Evolutionary conservation across 192 early-diverging fungal genomes (phyloP), one percentile per base, ranked within the genome.

Genomic region (Coemansia sp.): DNA sequence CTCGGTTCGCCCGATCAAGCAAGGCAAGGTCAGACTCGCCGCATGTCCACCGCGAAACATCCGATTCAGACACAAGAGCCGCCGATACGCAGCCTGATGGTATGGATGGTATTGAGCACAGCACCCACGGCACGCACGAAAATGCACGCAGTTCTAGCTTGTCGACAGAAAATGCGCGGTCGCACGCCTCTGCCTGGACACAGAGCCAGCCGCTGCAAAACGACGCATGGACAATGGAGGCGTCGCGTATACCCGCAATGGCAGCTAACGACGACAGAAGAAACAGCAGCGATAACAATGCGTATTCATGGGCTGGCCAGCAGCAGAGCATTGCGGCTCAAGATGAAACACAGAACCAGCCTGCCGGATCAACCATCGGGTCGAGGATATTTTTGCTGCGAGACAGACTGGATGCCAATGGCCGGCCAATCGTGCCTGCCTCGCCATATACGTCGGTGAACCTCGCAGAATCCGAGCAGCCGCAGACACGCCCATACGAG

Each of bases 361-460:
- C 48, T 18, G 48, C 25, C 7, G 11, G 28, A n/a, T 57, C 56
- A 18, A 29, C 56, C 24, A 57, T 65, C 40, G 56, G 44, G n/a
- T 23, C 45, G 11, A 59, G 54, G 35, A 55, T 71, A 27, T 60
- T 64, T 56, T 40, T 32, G 6, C 69, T 71, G 45, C 62, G 69
- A 23, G 63, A 64, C 31, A 60, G 53, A 6, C 42, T 57, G 27
- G 68, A 67, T 21, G 32, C 46, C 11, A 56, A 67, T 21, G 74
- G 74, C 8, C 62, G 51, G 23, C 60, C 62, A 2, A 65, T 68
- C 18, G 65, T 71, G 32, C 75, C 75, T n/a, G 65, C 68, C 1
- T 68, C 69, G 25, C 75, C 75, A 22, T 71, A 65, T 49, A 71
- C 69, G 4, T 68, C 62, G 1, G 65, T 78, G 14, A 56, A 60